Evolutionary conservation across 768 basidiomycete species (phyloP), one percentile per base, ranked within the genome.

Genomic region (Pisolithus microcarpus): DNA sequence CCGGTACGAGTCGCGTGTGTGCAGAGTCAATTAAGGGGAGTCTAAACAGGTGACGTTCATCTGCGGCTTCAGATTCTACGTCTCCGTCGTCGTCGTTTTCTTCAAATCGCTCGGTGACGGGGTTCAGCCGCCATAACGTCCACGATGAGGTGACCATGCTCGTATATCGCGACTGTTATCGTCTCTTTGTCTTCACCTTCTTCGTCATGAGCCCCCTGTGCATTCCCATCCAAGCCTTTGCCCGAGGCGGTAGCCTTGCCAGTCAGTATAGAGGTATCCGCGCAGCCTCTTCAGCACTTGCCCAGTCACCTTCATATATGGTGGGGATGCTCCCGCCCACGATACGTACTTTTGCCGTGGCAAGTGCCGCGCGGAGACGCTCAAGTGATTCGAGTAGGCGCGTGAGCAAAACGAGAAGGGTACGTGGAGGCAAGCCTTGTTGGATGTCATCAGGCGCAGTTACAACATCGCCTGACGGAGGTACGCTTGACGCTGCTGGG

Each of bases 1-100:
- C n/a, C 89, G 81, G 77, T 5, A 68, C 74, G 10, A 87, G 55
- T 21, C 77, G 71, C 2, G n/a, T 86, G 65, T 98, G 95, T 7
- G 93, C 94, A 65, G 98, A 97, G 57, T n/a, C n/a, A n/a, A 98
- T 97, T 56, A 96, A 70, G 56, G 84, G 85, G 53, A 97, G 71
- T 99, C 95, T 57, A 97, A 97, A 56, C 95, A 70, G 56, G 84
- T 85, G 53, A 96, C 74, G 15, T 75, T 72, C 54, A 78, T 28
- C 28, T 1, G 2, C 85, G 43, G 58, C 46, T 43, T 65, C 1
- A 6, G 28, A 50, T 9, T 15, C 21, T 10, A 40, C 38, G 4
- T 59, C 61, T 11, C 21, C 21, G 21, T 60, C 66, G 16, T 59
- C 65, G 8, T 55, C 69, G 0, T 70, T 70, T 0, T 70, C 72